Percentiles rank a stretch among this genome's conserved stretches.
Conservation (phyloP, 441 rosid species). For the Hura crepitans region DNA sequence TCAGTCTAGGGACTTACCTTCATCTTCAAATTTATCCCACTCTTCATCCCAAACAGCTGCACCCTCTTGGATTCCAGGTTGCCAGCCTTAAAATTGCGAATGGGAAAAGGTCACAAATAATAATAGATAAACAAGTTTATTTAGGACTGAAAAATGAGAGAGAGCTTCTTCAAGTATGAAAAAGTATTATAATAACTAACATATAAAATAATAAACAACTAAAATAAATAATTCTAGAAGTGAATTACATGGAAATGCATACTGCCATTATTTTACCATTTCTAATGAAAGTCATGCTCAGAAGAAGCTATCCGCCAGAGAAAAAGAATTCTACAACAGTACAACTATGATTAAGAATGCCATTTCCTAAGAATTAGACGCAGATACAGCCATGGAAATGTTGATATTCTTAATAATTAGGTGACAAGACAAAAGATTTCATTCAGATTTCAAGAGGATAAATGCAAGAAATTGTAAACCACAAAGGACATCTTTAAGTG, state of each 20-base stretch:
- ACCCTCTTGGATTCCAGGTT: conserved; percentile 88
- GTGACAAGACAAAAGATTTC: background rate
- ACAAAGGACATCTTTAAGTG: background rate
- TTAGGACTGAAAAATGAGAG: background rate
- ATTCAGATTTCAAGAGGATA: background rate
- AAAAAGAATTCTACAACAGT: background rate
- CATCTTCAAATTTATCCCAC: conserved; percentile 99
- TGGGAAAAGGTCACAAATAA: conserved; percentile 16
- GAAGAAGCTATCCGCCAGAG: background rate
- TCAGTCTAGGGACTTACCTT: conserved; percentile 42
- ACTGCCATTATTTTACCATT: background rate
- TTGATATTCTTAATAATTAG: background rate
- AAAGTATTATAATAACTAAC: background rate
- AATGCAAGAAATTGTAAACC: too few species aligned
- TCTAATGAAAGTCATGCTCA: background rate
- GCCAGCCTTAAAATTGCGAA: conserved; percentile 70
- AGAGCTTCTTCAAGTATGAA: background rate
- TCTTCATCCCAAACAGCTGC: conserved; percentile 98
- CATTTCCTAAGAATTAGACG: background rate
- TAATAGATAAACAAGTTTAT: conserved; percentile 15
- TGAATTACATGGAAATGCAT: background rate
- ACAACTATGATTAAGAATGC: background rate
- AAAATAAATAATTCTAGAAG: conserved; percentile 5
- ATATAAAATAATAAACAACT: background rate
- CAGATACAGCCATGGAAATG: background rate